Evolutionary conservation across 305 asterid species (phyloP).

Genomic region (Fraxinus floribunda): DNA sequence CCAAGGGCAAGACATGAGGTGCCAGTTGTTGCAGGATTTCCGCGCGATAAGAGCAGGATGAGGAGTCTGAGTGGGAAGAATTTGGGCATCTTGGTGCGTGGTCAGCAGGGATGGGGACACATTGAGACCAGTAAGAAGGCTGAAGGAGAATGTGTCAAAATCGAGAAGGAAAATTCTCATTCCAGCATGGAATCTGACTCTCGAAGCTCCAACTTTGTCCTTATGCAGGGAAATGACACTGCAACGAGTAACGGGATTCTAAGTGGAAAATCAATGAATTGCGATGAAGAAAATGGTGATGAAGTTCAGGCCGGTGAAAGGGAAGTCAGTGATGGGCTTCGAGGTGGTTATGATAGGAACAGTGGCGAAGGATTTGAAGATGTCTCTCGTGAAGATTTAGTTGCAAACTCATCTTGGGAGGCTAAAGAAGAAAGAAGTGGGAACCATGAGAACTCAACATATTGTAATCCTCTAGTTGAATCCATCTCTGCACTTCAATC

Average conservation of each 20-base stretch:
- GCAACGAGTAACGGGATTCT: slow-evolving; percentile 45
- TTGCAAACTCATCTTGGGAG: slow-evolving; percentile 51
- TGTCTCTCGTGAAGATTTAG: slow-evolving; percentile 45
- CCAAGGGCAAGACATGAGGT: slow-evolving; percentile 47
- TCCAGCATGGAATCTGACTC: slow-evolving; percentile 96
- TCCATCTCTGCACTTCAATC: slow-evolving; percentile 53
- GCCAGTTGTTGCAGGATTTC: slow-evolving; percentile 31
- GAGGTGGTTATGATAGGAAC: slow-evolving; percentile 40
- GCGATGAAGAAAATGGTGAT: slow-evolving; percentile 52
- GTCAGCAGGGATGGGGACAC: slow-evolving; percentile 43
- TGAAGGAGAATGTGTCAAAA: slow-evolving; percentile 68
- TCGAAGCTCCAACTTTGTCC: slow-evolving; percentile 59
- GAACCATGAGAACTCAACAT: slow-evolving; percentile 40
- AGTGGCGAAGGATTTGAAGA: slow-evolving; percentile 44
- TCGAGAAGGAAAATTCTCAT: slow-evolving; percentile 84
- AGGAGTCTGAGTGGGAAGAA: slow-evolving; percentile 52
- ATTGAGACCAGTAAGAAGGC: slow-evolving; percentile 53
- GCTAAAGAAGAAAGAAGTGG: slow-evolving; percentile 46
- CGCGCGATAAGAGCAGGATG: slow-evolving; percentile 27
- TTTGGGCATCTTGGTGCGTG: slow-evolving; percentile 31
- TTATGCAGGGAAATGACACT: slow-evolving; percentile 56
- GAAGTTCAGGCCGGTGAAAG: slow-evolving; percentile 41
- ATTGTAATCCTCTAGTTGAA: slow-evolving; percentile 48
- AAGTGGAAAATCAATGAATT: slow-evolving; percentile 39
- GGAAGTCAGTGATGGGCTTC: slow-evolving; percentile 38